Base-by-base conservation (phyloP, 2,329 filamentous ascomycete genomes). In the Aureobasidium mangrovei region DNA sequence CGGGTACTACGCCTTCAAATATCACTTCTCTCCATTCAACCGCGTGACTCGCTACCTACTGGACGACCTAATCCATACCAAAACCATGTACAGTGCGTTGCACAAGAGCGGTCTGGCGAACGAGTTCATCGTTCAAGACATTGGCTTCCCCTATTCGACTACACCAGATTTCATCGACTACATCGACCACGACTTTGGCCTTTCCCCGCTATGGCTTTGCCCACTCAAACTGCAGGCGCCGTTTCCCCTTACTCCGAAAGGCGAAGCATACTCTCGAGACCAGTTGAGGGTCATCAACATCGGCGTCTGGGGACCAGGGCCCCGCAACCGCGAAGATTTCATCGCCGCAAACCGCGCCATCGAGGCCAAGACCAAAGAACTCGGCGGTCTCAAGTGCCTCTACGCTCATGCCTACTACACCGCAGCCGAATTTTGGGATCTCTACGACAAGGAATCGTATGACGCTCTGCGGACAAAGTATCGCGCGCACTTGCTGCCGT, bases 401-500 rank as follows among this genome's bases (percentile, higher is more conserved):
- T 94, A 95, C 68, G 88, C 88, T 2, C 86, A 91, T 63, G 85
- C 87, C 0, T 94, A 90, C 71, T 93, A 93, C 67, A 77, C 79
- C n/a, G 79, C 86, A 64, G 71, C 77, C 0, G 81, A 86, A 64
- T 89, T 87, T 69, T 87, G 83, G 83, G 62, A 70, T 33, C 73
- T 82, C 49, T 87, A 87, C 65, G 74, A 80, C 46, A 69, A 72
- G 41, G 62, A 65, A 24, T 81, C 77, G 76, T 88, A 89, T 65
- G 77, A 86, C 32, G 71, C 64, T 1, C 70, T 89, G 60, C 72
- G 85, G 12, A 58, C 64, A 27, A 85, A 84, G 64, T 88, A 86
- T 68, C 66, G 74, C 45, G 85, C 84, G 9, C 72, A 71, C 0
- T 73, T 75, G 5, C 69, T 88, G 61, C 85, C 85, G 28, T 82